phyloP scores from a whole-genome alignment of 2,329 filamentous ascomycete genomes.

The Nemania abortiva region DNA sequence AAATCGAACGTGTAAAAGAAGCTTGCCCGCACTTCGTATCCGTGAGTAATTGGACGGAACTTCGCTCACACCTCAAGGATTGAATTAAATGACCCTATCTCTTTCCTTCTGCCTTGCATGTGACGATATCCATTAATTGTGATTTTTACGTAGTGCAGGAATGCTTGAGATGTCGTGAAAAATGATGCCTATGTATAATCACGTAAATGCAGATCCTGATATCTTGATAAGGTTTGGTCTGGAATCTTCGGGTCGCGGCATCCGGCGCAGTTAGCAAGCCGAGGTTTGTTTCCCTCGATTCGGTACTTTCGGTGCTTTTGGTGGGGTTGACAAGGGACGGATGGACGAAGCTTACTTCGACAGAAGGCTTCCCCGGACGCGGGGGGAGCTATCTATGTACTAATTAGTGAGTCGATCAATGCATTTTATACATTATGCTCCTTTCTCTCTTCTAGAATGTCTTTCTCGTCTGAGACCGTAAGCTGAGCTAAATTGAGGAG shows the following conservation, averaged over 20 bases:
- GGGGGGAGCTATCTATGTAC: conserved; percentile 7
- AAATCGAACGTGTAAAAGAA: conserved; percentile 11
- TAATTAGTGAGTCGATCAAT: conserved; percentile 15
- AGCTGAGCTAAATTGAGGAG: background rate
- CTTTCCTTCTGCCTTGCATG: background rate
- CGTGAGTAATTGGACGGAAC: background rate
- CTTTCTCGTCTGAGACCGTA: background rate
- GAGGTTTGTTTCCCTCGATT: conserved; percentile 17
- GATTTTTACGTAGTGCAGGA: background rate
- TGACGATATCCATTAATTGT: background rate
- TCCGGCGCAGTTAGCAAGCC: conserved; percentile 11
- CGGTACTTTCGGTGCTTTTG: conserved; percentile 21
- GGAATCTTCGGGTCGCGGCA: conserved; percentile 4
- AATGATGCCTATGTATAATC: no score
- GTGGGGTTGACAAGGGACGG: conserved; percentile 12
- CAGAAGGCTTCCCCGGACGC: conserved; percentile 5
- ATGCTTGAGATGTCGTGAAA: background rate
- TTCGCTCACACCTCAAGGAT: background rate
- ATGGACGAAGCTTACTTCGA: background rate
- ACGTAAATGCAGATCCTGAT: no score
- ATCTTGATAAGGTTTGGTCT: background rate
- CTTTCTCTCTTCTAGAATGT: background rate
- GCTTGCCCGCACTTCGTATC: background rate
- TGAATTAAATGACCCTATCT: background rate
- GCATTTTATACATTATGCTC: background rate